Evolutionary conservation across 345 rosid species (phyloP), one percentile per base, ranked within the genome.

Genomic region (Citrus unshiu): DNA sequence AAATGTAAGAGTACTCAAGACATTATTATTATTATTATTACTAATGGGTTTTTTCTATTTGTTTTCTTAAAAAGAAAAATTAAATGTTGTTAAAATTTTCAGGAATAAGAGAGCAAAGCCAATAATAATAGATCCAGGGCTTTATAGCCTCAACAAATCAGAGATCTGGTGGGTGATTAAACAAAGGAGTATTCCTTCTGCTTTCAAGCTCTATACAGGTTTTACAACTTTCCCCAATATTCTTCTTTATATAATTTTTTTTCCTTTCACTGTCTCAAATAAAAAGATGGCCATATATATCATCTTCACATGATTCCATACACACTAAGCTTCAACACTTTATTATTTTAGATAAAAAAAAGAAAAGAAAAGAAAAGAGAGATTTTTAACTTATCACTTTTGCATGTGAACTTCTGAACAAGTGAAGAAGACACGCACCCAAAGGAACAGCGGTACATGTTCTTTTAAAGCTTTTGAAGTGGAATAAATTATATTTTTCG

Each of bases 151-250:
- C 46, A 93, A 92, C 80, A 93, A 95, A 80, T 92, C 99, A 79
- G 96, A 95, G 79, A 82, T 95, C 80, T 91, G 96, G 96, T 93
- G 93, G 94, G 91, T 77, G 51, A 79, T 74, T 8, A 91, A 91
- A 78, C 98, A 90, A 27, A 84, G 99, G 81, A 78, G 86, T 62
- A 85, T 93, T 76, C 99, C 99, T n/a, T 88, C 96, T 60, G 93
- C 98, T 77, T 95, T 93, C 90, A 93, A 90, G 88, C 95, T 95
- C 66, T 95, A 88, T 63, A 88, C 99, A 86, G 99, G 99, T 95
- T 76, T 18, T 5, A 54, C 1, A 54, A 18, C 4, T 70, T 72
- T 29, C 5, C 9, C 43, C 40, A 68, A 40, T 74, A 59, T 18
- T 9, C 27, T 9, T 9, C 22, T 49, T 19, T 19, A 1, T 56